phyloP scores from a whole-genome alignment of 129 eudicot species.

The Helianthus annuus region DNA sequence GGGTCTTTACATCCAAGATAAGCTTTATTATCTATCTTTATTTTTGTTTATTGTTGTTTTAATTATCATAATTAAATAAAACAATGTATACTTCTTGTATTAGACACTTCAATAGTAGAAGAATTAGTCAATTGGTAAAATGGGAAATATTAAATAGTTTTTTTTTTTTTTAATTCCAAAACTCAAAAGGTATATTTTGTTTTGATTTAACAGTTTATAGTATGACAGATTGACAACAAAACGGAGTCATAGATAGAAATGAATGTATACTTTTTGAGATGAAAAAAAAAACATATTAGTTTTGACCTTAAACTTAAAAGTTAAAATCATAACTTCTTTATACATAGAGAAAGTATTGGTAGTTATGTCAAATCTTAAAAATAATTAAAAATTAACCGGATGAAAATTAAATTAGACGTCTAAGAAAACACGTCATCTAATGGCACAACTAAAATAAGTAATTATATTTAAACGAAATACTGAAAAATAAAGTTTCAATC shows the following conservation, averaged over 20 bases:
- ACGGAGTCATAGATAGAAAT: too few species aligned
- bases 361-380: background rate
- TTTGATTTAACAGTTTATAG: too few species aligned
- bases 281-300: too few species aligned
- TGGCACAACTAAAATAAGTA: too few species aligned
- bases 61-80: background rate
- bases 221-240: too few species aligned
- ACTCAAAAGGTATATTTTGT: too few species aligned
- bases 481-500: too few species aligned
- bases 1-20: constrained; percentile 34
- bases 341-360: background rate
- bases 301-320: too few species aligned
- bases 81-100: background rate
- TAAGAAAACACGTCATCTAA: background rate
- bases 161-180: too few species aligned
- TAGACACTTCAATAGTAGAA: background rate
- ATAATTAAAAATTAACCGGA: background rate
- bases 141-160: background rate
- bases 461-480: too few species aligned
- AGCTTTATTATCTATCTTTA: background rate
- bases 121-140: background rate
- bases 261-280: too few species aligned
- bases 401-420: background rate
- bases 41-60: too few species aligned
- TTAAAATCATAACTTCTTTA: background rate